Evolutionary conservation across 2,329 filamentous ascomycete genomes (phyloP), one percentile per base, ranked within the genome.

Genomic region (Exophiala bonariae): DNA sequence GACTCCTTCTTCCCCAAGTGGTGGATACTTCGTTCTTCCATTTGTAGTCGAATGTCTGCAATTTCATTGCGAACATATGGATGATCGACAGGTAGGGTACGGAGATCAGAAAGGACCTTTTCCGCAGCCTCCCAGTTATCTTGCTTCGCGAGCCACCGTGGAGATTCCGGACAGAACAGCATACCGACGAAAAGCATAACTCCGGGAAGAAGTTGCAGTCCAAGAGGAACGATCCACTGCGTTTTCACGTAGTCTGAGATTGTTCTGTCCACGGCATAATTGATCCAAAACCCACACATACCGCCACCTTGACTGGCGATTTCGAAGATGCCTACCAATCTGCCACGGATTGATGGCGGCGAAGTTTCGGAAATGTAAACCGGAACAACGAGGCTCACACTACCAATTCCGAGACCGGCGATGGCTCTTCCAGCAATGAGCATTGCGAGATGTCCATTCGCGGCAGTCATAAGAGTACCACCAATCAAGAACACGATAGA

Each of bases 11-110:
- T 64, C 57, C 2, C 79, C 60, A 0, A 83, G 83, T 0, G 81
- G 80, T 47, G 75, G 68, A 43, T 73, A 23, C 78, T 75, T 64
- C 87, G 84, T 33, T 77, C 69, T 43, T 81, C 78, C 13, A 85
- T 76, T 61, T 84, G 79, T 4, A 72, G 66, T 20, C 75, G 71
- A 61, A 85, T 84, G 55, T 83, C 80, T 22, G 73, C 70, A 47
- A 84, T 74, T 61, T 85, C 82, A 2, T 74, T 70, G 37, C 76
- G 72, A 16, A 82, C 59, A 56, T 81, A 81, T 0, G 72, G 70
- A 56, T 82, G 77, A 10, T 69, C 67, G 13, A 67, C 49, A 1
- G 74, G 69, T 2, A 85, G 69, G 47, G 77, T 70, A 31, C 83
- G 77, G 30, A 87, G 70, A 30, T 66, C 70, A 18, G 77, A 72